A percentile compares a stretch with the other conserved stretches of the same genome.
Conservation (phyloP, 345 rosid species). For the Melaleuca alternifolia region DNA sequence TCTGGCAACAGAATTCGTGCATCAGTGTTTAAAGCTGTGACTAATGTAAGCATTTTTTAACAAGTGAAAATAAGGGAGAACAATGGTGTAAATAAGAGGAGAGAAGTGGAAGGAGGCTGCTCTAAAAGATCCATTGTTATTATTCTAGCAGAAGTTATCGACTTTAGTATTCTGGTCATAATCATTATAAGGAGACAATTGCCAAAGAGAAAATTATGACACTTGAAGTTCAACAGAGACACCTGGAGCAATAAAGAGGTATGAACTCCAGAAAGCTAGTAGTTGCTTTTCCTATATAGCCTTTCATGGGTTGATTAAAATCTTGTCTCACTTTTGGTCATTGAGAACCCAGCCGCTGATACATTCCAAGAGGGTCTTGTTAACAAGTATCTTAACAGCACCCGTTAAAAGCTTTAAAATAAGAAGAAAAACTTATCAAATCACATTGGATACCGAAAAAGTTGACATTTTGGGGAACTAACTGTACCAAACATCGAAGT, state of each 20-base stretch:
- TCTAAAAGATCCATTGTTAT: background rate
- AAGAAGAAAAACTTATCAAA: background rate
- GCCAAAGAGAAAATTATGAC: background rate
- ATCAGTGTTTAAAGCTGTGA: background rate
- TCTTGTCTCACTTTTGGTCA: background rate
- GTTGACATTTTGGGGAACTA: background rate
- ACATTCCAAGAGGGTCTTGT: background rate
- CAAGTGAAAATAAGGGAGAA: background rate
- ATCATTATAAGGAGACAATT: background rate
- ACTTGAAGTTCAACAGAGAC: background rate
- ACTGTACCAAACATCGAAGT: background rate
- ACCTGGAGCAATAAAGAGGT: background rate
- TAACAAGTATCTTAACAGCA: background rate
- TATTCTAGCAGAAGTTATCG: background rate
- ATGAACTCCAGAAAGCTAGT: background rate
- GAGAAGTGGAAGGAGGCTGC: background rate
- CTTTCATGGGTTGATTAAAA: background rate
- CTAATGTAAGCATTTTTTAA: background rate
- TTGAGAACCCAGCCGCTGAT: background rate
- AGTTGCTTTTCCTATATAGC: background rate
- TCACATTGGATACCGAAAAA: background rate
- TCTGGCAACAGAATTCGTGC: background rate
- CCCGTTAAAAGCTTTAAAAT: background rate
- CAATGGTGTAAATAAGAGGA: background rate
- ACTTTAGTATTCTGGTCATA: background rate